Conservation (phyloP, 2,329 filamentous ascomycete species). For the Plenodomus tracheiphilus region DNA sequence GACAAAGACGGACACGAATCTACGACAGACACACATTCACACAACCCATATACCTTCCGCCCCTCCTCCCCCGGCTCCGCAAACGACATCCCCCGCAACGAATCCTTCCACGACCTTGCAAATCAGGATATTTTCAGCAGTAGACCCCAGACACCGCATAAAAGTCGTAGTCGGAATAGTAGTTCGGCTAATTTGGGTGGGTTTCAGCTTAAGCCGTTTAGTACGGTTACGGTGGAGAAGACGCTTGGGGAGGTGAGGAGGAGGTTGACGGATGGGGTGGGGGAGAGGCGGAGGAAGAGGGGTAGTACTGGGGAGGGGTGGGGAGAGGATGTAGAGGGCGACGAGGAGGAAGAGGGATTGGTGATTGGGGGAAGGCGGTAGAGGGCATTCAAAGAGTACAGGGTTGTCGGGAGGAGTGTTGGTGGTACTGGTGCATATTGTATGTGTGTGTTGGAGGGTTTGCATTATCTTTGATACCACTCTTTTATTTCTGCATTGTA, state of each 20-base stretch:
- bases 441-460: too few relatives aligned
- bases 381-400: too few relatives aligned
- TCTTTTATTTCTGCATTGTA: conserved; percentile 7
- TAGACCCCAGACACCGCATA: conserved; percentile 77
- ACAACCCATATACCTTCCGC: conserved; percentile 30
- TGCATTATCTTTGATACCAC: conserved; percentile 22
- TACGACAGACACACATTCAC: conserved; percentile 16
- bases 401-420: too few relatives aligned
- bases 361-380: not conserved
- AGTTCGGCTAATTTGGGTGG: conserved; percentile 57
- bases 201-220: conserved; percentile 73
- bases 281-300: conserved; percentile 68
- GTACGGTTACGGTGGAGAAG: conserved; percentile 68
- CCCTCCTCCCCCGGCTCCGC: conserved; percentile 26
- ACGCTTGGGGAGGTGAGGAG: conserved; percentile 76
- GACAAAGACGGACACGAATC: conserved; percentile 19
- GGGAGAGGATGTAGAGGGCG: conserved; percentile 23
- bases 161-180: conserved; percentile 69
- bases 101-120: conserved; percentile 90
- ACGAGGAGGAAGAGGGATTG: conserved; percentile 22
- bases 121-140: conserved; percentile 89
- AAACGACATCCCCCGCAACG: conserved; percentile 69
- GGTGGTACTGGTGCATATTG: too few relatives aligned
- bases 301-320: conserved; percentile 41
- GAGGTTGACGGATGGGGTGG: conserved; percentile 85